These are phyloP conservation scores for Cicer arietinum DNA, from an alignment of 306 rosid species.

Conservation along the genomic window DNA sequence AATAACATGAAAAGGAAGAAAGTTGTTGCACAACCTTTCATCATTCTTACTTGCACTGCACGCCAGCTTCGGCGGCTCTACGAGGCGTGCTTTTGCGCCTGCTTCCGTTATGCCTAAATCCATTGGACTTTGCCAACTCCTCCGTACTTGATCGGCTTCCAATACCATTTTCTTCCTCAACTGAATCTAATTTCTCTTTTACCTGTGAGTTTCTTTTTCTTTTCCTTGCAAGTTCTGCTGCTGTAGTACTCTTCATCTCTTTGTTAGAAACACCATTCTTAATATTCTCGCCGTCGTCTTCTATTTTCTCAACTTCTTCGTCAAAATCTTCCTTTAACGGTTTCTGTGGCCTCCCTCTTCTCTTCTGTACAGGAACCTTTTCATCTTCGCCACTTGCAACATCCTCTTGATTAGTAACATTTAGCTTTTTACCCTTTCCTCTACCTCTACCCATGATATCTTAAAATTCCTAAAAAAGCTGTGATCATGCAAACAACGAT, in stretches of 20 bases:
- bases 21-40: conserved; percentile 42
- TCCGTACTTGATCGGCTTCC: conserved; percentile 54
- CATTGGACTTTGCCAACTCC: conserved; percentile 55
- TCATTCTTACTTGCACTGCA: conserved; percentile 77
- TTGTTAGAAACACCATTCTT: conserved; percentile 51
- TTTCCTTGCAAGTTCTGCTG: conserved; percentile 57
- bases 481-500: conserved; percentile 58
- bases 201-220: conserved; percentile 55
- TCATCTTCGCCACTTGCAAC: conserved; percentile 59
- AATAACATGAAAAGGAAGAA: conserved; percentile 49
- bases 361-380: conserved; percentile 58
- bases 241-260: conserved; percentile 50
- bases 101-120: conserved; percentile 87
- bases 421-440: conserved; percentile 68
- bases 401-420: conserved; percentile 57
- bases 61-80: conserved; percentile 92
- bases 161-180: conserved; percentile 54
- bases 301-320: conserved; percentile 56
- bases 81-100: conserved; percentile 87
- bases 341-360: conserved; percentile 64
- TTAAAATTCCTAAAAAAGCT: conserved; percentile 46
- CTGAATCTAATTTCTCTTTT: conserved; percentile 54
- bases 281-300: conserved; percentile 53
- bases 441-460: conserved; percentile 68
- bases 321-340: conserved; percentile 60